Evolutionary conservation across 768 basidiomycete genomes (phyloP).

Genomic region (Mycena rebaudengoi): DNA sequence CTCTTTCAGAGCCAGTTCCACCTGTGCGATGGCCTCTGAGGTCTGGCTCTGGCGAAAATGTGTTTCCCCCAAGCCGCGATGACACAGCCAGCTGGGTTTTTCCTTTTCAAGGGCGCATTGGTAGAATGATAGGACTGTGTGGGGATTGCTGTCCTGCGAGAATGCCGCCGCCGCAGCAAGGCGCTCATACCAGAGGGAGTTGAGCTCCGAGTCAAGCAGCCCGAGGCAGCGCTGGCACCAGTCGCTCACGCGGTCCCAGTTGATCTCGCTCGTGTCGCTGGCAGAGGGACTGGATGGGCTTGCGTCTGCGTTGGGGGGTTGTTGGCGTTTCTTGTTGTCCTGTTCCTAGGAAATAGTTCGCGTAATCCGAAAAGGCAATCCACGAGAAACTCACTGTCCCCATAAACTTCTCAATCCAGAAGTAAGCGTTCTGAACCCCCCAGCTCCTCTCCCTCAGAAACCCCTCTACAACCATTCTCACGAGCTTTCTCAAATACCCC

Average conservation of each 20-base stretch:
- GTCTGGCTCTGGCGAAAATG: neutral
- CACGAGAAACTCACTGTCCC: neutral
- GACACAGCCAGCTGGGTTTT: neutral
- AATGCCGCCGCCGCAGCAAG: neutral
- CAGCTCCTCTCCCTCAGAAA: neutral
- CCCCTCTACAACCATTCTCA: neutral
- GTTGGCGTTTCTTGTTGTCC: neutral
- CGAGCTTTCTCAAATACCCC: neutral
- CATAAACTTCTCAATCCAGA: neutral
- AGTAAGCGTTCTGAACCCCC: neutral
- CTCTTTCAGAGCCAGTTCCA: neutral
- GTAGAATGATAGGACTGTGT: neutral
- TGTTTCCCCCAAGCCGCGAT: neutral
- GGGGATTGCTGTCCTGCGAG: neutral
- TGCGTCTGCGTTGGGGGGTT: neutral
- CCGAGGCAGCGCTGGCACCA: constrained; percentile 5
- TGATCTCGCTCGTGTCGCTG: neutral
- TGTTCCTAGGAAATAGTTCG: neutral
- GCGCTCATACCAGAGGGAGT: constrained; percentile 3
- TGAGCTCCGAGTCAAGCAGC: neutral
- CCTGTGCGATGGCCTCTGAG: neutral
- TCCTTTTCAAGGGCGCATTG: neutral
- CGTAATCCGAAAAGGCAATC: neutral
- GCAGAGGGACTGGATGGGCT: neutral
- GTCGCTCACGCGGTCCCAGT: neutral